Evolutionary conservation across 306 rosid species (phyloP), one percentile per base, ranked within the genome.

Genomic region (Trifolium repens): DNA sequence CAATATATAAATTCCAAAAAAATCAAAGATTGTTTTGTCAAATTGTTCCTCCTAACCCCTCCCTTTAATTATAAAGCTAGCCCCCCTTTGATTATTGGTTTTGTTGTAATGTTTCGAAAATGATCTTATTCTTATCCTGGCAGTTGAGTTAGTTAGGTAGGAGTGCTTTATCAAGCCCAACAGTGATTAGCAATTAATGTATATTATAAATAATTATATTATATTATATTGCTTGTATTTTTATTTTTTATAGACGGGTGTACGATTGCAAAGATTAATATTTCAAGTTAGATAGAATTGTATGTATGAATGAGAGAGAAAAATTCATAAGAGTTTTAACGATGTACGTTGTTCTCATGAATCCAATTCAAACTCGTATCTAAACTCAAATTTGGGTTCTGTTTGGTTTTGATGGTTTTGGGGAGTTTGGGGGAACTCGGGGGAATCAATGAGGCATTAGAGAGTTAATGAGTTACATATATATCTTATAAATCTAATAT

Each of bases 31-130:
- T 73, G 69, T 43, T 46, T 54, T 44, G 43, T 2, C 58, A 63
- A 78, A 63, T 61, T 64, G 49, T 71, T 67, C 42, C 44, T 53
- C 52, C 72, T 73, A 83, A 75, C 81, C 78, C 65, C 15, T 55
- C 26, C 59, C 37, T 39, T 15, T 52, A 34, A 82, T 58, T 37
- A 57, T 53, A 73, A 13, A 67, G 78, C 34, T 26, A 61, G 67
- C 24, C 59, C 50, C 42, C 42, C 58, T 67, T 78, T 67, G 80
- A 78, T 82, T 78, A 78, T 82, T 78, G 82, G 57, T 67, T 19
- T 12, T 60, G 54, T 62, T 37, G 54, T 27, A 35, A 71, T 74
- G 79, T 78, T 73, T 74, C 57, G 44, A 69, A 62, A 46, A 69
- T 69, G 43, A 67, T 83, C 74, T 73, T 60, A 30, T 9, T 83